These are phyloP conservation scores for Chrysochromulina tobinii DNA, from an alignment of 78 protist genomes.

Conservation along the genomic window DNA sequence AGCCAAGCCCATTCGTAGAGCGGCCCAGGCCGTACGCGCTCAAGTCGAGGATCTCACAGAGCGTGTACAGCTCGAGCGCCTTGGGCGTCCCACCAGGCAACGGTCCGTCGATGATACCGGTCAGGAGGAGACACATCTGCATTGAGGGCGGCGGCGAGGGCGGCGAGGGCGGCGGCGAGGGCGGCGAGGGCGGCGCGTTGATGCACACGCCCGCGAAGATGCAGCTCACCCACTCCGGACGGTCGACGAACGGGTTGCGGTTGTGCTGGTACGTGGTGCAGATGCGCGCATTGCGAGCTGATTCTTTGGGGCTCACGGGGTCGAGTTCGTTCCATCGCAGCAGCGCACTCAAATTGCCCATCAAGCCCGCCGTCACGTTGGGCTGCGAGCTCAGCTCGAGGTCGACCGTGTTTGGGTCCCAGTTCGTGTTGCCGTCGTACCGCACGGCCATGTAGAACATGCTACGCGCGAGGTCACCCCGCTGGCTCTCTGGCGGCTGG, in stretches of 20 bases:
- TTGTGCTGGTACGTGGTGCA: neutral
- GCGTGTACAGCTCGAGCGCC: no score
- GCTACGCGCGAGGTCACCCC: neutral
- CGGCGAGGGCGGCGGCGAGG: no score
- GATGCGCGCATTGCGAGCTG: neutral
- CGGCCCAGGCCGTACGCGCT: no score
- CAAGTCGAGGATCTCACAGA: no score
- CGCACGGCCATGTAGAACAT: neutral
- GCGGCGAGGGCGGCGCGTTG: no score
- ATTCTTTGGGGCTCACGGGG: neutral
- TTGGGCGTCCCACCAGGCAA: no score
- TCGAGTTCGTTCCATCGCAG: neutral
- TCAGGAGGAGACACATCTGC: no score
- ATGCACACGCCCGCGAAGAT: no score
- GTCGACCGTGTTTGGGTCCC: no score
- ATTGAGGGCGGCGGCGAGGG: no score
- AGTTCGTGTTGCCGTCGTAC: neutral
- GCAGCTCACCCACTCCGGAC: neutral
- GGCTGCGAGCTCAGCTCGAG: neutral
- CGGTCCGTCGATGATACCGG: no score
- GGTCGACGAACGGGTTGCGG: constrained; percentile 1
- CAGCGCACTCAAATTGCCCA: neutral
- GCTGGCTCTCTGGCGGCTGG: neutral
- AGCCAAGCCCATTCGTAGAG: no score
- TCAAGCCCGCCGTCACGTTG: neutral